These are phyloP conservation scores for Globisporangium ultimum DNA, from an alignment of 352 stramenopile genomes.

Conservation along the genomic window DNA sequence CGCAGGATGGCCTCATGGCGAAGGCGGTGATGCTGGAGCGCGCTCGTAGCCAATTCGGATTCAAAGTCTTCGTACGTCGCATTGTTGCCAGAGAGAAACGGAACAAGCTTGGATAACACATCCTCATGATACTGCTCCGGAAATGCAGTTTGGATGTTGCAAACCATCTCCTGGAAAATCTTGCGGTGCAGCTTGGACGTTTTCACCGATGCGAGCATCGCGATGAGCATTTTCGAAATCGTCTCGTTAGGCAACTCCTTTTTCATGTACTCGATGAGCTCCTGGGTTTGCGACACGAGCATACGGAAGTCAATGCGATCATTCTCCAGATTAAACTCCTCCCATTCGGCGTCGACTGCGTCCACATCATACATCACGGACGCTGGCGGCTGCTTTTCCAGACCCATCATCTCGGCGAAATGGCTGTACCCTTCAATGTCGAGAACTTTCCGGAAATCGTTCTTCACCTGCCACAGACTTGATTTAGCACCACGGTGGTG, in stretches of 20 bases:
- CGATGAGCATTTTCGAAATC: constrained; percentile 81
- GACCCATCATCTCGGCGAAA: constrained; percentile 75
- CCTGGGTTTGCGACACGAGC: constrained; percentile 61
- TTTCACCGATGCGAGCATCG: constrained; percentile 82
- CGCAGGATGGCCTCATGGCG: constrained; percentile 79
- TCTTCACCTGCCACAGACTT: constrained; percentile 80
- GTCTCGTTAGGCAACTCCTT: constrained; percentile 62
- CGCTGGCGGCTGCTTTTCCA: constrained; percentile 34
- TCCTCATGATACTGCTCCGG: constrained; percentile 59
- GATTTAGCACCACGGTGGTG: constrained; percentile 61
- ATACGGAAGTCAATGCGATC: constrained; percentile 86
- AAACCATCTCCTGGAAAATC: constrained; percentile 88
- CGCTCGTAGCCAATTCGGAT: constrained; percentile 47
- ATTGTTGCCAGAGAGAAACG: constrained; percentile 79
- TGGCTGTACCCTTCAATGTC: constrained; percentile 69
- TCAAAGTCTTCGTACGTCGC: constrained; percentile 74
- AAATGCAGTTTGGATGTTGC: constrained; percentile 79
- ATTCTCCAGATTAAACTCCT: constrained; percentile 83
- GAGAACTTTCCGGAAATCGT: constrained; percentile 75
- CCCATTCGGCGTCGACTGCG: constrained; percentile 75
- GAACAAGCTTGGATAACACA: constrained; percentile 63
- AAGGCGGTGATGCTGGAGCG: constrained; percentile 76
- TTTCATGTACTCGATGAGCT: constrained; percentile 64
- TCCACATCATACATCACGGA: constrained; percentile 20
- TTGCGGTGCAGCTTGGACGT: constrained; percentile 84